Evolutionary conservation across 2,329 filamentous ascomycete genomes (phyloP).

Genomic region (Pseudocercospora eumusae): DNA sequence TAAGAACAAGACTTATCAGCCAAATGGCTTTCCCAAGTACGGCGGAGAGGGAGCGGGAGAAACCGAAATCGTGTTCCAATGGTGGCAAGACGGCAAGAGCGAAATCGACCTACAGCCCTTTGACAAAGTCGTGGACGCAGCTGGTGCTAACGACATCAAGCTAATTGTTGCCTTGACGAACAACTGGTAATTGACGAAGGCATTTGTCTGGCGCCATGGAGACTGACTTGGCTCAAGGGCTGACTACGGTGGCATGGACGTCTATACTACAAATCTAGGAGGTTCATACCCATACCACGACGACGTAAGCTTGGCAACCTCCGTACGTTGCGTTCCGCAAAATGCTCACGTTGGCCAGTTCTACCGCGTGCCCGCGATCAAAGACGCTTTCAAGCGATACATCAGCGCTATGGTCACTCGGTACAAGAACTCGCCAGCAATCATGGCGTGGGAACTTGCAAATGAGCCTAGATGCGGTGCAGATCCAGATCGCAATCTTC

Average conservation of each 20-base stretch:
- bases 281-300: conserved; percentile 51
- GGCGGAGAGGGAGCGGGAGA: conserved; percentile 54
- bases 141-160: conserved; percentile 54
- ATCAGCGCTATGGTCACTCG: conserved; percentile 60
- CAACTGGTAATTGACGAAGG: conserved; percentile 45
- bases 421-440: conserved; percentile 60
- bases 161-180: conserved; percentile 58
- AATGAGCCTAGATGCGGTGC: conserved; percentile 12
- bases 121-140: conserved; percentile 56
- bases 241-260: conserved; percentile 62
- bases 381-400: conserved; percentile 61
- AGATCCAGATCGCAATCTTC: conserved; percentile 54
- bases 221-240: conserved; percentile 39
- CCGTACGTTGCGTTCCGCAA: not conserved
- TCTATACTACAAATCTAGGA: conserved; percentile 59
- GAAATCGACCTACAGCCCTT: conserved; percentile 51
- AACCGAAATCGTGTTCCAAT: conserved; percentile 52
- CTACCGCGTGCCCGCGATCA: conserved; percentile 33
- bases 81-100: conserved; percentile 50
- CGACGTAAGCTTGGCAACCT: conserved; percentile 39
- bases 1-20: conserved; percentile 53
- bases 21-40: conserved; percentile 54
- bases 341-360: conserved; percentile 20
- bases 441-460: conserved; percentile 68
- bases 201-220: not conserved